Evolutionary conservation across 805 yeast species (phyloP), one percentile per base, ranked within the genome.

Genomic region (Nakazawaea laoshanensis): DNA sequence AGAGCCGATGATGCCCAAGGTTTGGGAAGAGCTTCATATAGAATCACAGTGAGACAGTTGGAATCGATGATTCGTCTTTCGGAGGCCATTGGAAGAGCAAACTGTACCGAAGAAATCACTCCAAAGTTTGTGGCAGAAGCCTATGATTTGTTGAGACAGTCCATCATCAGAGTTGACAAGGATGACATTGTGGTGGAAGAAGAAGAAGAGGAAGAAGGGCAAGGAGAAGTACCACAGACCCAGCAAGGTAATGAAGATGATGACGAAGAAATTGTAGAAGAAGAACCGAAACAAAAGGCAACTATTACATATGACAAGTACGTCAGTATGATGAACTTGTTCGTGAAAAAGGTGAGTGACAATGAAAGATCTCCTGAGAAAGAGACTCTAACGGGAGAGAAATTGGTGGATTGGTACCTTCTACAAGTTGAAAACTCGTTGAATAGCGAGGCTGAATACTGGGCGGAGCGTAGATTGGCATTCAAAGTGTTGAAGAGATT

Each of bases 61-160:
- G 98, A 89, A 59, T 80, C 92, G 33, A 74, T 88, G 87, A 80
- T 92, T 44, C 73, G 98, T 51, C 67, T 92, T 38, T 77, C 92
- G 3, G 98, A 92, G 54, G 97, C 96, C 2, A 88, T 92, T 57
- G 97, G 98, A 1, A 70, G 95, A 44, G 96, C 97, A 18, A 92
- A 89, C 56, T 88, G 97, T 58, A 83, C 88, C 13, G 92, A 84
- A 42, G 87, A 77, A 41, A 79, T 87, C 34, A 76, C 89, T 0
- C 84, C 89, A 6, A 67, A 69, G 22, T 84, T 86, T 53, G 97
- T 89, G 28, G 81, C 88, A 3, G 97, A 92, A 52, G 98, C 98
- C 0, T 87, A 82, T 53, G 89, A 82, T 48, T 62, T 92, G 41
- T 65, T 92, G 46, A 75, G 92, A 52, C 94, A 86, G 57, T 83